Conservation (phyloP, 805 yeast genomes). For the Teunomyces atbi region DNA sequence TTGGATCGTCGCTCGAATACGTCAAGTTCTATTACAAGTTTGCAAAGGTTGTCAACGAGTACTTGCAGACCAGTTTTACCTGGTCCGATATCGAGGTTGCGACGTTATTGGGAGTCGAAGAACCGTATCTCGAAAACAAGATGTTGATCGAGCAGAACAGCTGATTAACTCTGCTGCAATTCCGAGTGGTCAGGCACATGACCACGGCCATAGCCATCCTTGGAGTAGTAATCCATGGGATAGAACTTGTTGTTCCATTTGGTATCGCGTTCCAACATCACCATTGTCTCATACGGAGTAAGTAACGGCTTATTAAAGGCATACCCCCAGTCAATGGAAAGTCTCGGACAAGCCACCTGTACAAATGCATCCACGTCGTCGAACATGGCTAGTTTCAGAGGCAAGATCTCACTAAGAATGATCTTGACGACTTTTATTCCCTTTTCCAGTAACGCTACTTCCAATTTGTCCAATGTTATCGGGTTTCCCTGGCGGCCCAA, state of each 20-base stretch:
- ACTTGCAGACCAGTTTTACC: conserved; percentile 36
- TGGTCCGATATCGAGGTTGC: conserved; percentile 64
- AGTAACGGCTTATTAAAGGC: conserved; percentile 89
- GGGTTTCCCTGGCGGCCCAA: conserved; percentile 94
- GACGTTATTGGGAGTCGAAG: conserved; percentile 69
- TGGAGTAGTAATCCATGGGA: conserved; percentile 94
- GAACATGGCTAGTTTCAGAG: conserved; percentile 86
- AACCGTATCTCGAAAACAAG: conserved; percentile 22
- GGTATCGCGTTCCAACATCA: conserved; percentile 70
- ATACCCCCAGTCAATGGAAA: conserved; percentile 98
- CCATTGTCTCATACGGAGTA: conserved; percentile 97
- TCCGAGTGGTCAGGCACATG: conserved; percentile 3
- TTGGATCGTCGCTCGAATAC: conserved; percentile 48
- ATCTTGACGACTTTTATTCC: conserved; percentile 78
- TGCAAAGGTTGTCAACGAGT: conserved; percentile 33
- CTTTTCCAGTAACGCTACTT: conserved; percentile 46
- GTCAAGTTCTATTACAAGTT: conserved; percentile 47
- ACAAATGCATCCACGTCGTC: conserved; percentile 93
- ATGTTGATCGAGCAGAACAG: not conserved
- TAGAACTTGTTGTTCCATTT: conserved; percentile 65
- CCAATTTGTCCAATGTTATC: conserved; percentile 66
- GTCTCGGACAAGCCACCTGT: conserved; percentile 95
- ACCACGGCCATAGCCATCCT: conserved; percentile 92
- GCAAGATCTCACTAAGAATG: conserved; percentile 88
- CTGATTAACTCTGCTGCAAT: not conserved